These are phyloP conservation scores for Globisporangium paddicum DNA, from an alignment of 352 stramenopile species.

Conservation along the genomic window DNA sequence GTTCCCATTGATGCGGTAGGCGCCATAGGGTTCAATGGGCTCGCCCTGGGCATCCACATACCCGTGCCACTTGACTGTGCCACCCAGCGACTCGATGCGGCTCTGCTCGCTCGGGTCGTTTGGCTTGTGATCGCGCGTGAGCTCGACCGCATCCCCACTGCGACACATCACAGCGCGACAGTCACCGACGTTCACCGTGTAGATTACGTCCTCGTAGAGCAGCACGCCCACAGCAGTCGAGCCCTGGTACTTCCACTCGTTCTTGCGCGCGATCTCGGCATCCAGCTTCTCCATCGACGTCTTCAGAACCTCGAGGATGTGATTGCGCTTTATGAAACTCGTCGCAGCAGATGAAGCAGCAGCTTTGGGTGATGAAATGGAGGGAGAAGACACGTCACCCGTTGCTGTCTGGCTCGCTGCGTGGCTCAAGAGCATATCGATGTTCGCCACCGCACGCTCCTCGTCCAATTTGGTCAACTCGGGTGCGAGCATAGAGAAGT, in stretches of 20 bases:
- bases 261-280: constrained; percentile 47
- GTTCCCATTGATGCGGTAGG: constrained; percentile 92
- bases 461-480: constrained; percentile 37
- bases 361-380: neutral
- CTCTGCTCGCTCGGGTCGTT: constrained; percentile 75
- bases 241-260: constrained; percentile 78
- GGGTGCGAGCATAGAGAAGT: constrained; percentile 52
- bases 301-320: constrained; percentile 36
- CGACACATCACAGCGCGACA: constrained; percentile 92
- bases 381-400: neutral
- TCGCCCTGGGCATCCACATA: constrained; percentile 77
- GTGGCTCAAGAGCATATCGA: neutral
- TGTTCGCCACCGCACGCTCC: constrained; percentile 8
- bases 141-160: constrained; percentile 52
- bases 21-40: constrained; percentile 87
- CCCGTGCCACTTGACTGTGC: constrained; percentile 89
- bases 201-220: constrained; percentile 71
- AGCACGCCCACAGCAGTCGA: constrained; percentile 73
- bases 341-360: neutral
- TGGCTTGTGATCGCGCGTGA: constrained; percentile 89
- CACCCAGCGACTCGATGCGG: constrained; percentile 75
- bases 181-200: constrained; percentile 93
- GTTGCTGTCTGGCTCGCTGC: neutral
- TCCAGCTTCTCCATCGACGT: constrained; percentile 50
- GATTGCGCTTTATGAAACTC: constrained; percentile 17